These are phyloP conservation scores for Boeremia exigua DNA, from an alignment of 2,329 filamentous ascomycete genomes.

Conservation along the genomic window DNA sequence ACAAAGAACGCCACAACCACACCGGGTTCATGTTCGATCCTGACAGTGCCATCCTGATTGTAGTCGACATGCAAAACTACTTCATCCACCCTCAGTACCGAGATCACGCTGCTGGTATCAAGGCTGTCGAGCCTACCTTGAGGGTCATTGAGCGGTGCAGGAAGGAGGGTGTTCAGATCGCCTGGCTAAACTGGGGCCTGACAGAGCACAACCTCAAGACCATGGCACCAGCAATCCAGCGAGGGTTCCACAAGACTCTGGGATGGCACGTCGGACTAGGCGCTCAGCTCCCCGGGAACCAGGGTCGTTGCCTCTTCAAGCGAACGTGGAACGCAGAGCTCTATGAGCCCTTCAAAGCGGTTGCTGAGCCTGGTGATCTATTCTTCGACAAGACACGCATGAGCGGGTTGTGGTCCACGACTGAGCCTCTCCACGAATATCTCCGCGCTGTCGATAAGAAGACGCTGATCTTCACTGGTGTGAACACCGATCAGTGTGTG, in stretches of 20 bases:
- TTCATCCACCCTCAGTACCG: slow-evolving; percentile 46
- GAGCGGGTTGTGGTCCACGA: slow-evolving; percentile 51
- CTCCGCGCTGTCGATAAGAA: slow-evolving; percentile 50
- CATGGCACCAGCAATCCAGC: slow-evolving; percentile 52
- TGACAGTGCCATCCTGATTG: slow-evolving; percentile 46
- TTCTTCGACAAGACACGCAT: slow-evolving; percentile 54
- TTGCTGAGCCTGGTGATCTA: slow-evolving; percentile 47
- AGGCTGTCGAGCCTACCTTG: slow-evolving; percentile 45
- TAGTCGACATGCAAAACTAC: slow-evolving; percentile 55
- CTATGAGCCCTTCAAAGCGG: slow-evolving; percentile 49
- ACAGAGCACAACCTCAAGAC: slow-evolving; percentile 45
- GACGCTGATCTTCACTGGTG: slow-evolving; percentile 51
- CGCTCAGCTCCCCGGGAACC: slow-evolving; percentile 43
- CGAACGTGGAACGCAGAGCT: slow-evolving; percentile 53
- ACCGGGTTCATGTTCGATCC: slow-evolving; percentile 52
- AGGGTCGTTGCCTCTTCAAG: slow-evolving; percentile 51
- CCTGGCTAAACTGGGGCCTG: slow-evolving; percentile 53
- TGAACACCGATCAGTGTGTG: slow-evolving; percentile 54
- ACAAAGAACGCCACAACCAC: slow-evolving; percentile 50
- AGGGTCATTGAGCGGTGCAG: slow-evolving; percentile 50
- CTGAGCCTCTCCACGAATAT: slow-evolving; percentile 51
- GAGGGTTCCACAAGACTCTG: slow-evolving; percentile 50
- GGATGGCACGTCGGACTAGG: slow-evolving; percentile 53
- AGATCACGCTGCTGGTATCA: slow-evolving; percentile 37
- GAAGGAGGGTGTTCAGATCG: slow-evolving; percentile 49